Evolutionary conservation across 805 yeast species (phyloP).

Genomic region (Myxozyma melibiosi): DNA sequence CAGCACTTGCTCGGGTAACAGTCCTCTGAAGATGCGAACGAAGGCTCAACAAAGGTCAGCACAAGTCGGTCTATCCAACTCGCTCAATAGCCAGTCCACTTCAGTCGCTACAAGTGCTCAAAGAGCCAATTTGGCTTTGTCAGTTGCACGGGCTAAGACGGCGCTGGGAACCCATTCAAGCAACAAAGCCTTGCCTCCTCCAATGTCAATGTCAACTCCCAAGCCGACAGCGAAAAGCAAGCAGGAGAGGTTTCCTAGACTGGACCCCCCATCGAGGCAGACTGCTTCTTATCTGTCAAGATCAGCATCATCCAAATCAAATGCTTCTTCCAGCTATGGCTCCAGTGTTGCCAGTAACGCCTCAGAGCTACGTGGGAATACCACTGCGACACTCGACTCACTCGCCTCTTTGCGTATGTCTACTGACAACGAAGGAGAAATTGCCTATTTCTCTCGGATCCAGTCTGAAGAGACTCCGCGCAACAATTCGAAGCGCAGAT

Average conservation of each 20-base stretch:
- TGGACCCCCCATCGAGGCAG: too few species aligned
- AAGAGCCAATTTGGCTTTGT: not conserved
- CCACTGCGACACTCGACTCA: too few species aligned
- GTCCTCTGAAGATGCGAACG: conserved; percentile 18
- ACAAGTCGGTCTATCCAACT: not conserved
- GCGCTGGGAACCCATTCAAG: not conserved
- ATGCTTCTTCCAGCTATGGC: too few species aligned
- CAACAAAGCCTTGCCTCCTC: not conserved
- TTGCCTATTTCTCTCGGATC: not conserved
- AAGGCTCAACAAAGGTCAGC: not conserved
- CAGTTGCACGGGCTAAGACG: conserved; percentile 2
- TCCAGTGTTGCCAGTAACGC: too few species aligned
- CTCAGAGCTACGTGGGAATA: conserved; percentile 21
- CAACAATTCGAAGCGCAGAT: not conserved
- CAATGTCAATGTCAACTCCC: conserved; percentile 7
- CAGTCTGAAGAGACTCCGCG: not conserved
- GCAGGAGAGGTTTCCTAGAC: too few species aligned
- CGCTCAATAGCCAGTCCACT: not conserved
- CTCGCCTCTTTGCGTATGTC: too few species aligned
- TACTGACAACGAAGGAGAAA: not conserved
- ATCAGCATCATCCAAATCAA: too few species aligned
- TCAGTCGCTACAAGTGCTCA: not conserved
- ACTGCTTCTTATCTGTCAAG: too few species aligned
- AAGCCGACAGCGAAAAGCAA: not conserved
- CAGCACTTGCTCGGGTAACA: conserved; percentile 14